phyloP scores from a whole-genome alignment of 2,329 filamentous ascomycete genomes.

The Fusarium multiceps region DNA sequence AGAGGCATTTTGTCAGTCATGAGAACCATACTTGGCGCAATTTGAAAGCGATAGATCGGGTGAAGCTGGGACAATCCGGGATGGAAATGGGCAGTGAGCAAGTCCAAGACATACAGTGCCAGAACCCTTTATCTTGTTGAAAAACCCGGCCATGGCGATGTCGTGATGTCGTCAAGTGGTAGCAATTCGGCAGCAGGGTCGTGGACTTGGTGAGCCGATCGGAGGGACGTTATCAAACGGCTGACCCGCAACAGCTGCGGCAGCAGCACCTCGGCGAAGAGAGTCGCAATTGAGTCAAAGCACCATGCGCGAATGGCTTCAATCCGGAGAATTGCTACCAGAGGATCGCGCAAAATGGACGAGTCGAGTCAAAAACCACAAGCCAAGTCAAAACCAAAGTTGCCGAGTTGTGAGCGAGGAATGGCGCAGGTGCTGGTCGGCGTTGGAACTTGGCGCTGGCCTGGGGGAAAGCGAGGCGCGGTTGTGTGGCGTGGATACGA shows the following conservation, averaged over 20 bases:
- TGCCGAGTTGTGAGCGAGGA: constrained; percentile 29
- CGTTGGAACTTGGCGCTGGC: constrained; percentile 17
- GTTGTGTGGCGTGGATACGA: constrained; percentile 43
- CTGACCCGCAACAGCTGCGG: constrained; percentile 52
- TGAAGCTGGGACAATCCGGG: constrained; percentile 6
- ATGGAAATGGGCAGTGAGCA: constrained; percentile 8
- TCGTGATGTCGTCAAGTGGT: constrained; percentile 37
- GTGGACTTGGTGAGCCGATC: constrained; percentile 40
- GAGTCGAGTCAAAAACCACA: background rate
- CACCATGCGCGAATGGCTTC: constrained; percentile 44
- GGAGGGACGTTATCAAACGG: constrained; percentile 36
- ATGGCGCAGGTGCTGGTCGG: constrained; percentile 23
- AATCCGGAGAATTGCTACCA: constrained; percentile 2
- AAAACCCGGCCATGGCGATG: constrained; percentile 65
- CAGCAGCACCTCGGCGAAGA: constrained; percentile 49
- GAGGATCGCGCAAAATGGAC: constrained; percentile 15
- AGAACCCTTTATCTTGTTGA: constrained; percentile 68
- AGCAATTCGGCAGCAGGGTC: constrained; percentile 21
- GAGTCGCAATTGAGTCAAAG: constrained; percentile 40
- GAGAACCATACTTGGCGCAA: constrained; percentile 32
- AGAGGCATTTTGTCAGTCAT: constrained; percentile 50
- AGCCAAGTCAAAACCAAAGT: constrained; percentile 31
- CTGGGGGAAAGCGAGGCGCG: constrained; percentile 39
- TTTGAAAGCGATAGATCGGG: constrained; percentile 39
- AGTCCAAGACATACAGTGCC: constrained; percentile 61